phyloP scores from a whole-genome alignment of 2,329 filamentous ascomycete species.

The Phyllosticta ampelicida region DNA sequence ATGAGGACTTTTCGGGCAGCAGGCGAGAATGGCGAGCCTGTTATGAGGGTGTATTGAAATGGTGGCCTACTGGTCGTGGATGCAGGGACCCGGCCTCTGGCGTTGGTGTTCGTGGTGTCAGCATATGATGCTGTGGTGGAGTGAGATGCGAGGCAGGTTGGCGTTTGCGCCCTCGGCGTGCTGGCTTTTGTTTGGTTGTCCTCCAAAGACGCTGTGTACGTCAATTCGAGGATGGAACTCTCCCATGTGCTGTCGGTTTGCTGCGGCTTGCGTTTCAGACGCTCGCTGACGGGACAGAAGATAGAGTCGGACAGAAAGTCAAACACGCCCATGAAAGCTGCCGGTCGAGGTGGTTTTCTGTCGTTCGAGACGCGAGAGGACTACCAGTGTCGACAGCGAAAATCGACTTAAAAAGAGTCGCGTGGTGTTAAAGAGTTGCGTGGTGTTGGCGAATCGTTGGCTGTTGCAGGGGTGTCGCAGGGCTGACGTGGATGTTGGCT shows the following conservation, averaged over 20 bases:
- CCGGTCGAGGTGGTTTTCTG: neutral
- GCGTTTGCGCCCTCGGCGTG: neutral
- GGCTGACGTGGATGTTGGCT: neutral
- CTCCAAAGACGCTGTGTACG: neutral
- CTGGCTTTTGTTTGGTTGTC: neutral
- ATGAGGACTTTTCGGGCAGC: constrained; percentile 35
- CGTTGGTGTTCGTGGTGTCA: neutral
- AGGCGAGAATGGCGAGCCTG: constrained; percentile 26
- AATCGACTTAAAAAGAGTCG: neutral
- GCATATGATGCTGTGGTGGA: neutral
- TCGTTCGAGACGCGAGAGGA: neutral
- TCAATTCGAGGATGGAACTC: neutral
- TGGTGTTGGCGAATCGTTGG: neutral
- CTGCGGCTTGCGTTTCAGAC: neutral
- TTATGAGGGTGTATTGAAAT: constrained; percentile 11
- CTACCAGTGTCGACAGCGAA: neutral
- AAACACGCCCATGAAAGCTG: neutral
- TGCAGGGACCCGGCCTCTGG: neutral
- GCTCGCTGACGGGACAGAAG: neutral
- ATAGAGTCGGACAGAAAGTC: neutral
- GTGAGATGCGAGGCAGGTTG: neutral
- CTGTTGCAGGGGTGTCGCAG: neutral
- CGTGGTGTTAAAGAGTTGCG: neutral
- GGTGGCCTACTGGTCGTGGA: neutral
- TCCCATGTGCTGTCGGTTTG: neutral